Evolutionary conservation across 176 grass and related monocot species (phyloP), one percentile per base, ranked within the genome.

Genomic region (Rhynchospora tenuis): DNA sequence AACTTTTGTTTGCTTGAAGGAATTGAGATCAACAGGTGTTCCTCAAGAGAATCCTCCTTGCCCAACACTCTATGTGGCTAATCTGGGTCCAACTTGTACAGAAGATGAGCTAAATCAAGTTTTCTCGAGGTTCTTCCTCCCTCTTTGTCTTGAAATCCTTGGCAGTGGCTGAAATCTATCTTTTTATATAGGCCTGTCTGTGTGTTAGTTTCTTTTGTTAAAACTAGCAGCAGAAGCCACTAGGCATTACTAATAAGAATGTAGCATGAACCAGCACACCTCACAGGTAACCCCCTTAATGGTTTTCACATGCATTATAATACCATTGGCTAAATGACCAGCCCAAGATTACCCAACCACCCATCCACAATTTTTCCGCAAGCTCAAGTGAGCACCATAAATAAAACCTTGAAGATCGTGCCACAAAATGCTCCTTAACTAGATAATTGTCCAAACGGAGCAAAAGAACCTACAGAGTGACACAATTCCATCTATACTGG

Each of bases 51-150:
- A 99, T 78, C 91, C 88, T 81, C 88, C 91, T 58, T 99, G 96
- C 28, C 88, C 93, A 62, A 99, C 96, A 26, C 89, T 99, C 14
- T 99, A 95, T 90, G 93, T 99, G 76, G 87, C 93, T 7, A 95
- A 99, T 85, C 91, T 99, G 43, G 93, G 89, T 83, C 91, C 86
- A 64, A 83, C 84, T 65, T 94, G 85, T 86, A 90, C 91, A 19
- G 88, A 99, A 31, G 79, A 88, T 84, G 93, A 99, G 84, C 64
- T 99, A 60, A 83, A 57, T 78, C 89, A 99, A 90, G 88, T 93
- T 78, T 93, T 99, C 72, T 93, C 84, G 45, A 95, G 96, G 96
- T 99, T 90, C 48, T 45, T 33, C 86, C 11, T 1, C 3, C 43
- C 45, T 16, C 70, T 22, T 5, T 73, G 17, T 7, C 55, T 7